Percentiles rank a stretch among this genome's conserved stretches.
Evolutionary conservation across 768 basidiomycete species (phyloP).

Genomic region (Lactarius deliciosus): DNA sequence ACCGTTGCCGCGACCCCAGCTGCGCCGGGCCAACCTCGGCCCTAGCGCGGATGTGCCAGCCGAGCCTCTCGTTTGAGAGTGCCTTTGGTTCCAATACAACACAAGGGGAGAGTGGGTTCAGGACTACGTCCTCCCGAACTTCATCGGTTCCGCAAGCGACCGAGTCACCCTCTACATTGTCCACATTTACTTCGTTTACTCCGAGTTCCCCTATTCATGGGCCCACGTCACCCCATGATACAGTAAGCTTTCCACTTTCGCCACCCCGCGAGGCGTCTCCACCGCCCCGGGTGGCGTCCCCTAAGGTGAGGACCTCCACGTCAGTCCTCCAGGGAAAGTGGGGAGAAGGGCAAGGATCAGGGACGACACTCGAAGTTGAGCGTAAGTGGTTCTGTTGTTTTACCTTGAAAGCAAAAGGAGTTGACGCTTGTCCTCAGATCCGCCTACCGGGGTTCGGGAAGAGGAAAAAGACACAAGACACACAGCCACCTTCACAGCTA

Average conservation of each 20-base stretch:
- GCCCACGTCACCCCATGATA: conserved; percentile 29
- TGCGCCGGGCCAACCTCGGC: conserved; percentile 17
- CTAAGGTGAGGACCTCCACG: conserved; percentile 59
- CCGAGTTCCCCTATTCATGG: conserved; percentile 42
- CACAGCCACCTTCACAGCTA: conserved; percentile 41
- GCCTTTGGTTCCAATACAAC: conserved; percentile 39
- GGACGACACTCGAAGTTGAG: conserved; percentile 71
- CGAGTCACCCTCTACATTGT: conserved; percentile 36
- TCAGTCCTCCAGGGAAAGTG: conserved; percentile 50
- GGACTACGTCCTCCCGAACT: conserved; percentile 39
- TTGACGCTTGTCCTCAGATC: conserved; percentile 45
- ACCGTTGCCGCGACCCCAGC: conserved; percentile 24
- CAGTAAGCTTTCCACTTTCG: conserved; percentile 29
- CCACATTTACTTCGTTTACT: conserved; percentile 42
- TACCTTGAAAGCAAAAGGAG: not conserved
- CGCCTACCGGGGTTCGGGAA: conserved; percentile 71
- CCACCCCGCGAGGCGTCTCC: conserved; percentile 43
- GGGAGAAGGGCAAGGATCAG: conserved; percentile 55
- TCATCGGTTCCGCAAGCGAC: conserved; percentile 32
- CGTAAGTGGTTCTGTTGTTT: conserved; percentile 46
- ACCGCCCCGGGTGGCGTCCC: conserved; percentile 49
- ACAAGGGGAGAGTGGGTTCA: conserved; percentile 38
- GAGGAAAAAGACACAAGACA: conserved; percentile 65
- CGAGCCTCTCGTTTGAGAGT: conserved; percentile 46
- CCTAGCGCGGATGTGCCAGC: not conserved